phyloP scores from a whole-genome alignment of 2,329 filamentous ascomycete species.

The Thielaviopsis euricoi region DNA sequence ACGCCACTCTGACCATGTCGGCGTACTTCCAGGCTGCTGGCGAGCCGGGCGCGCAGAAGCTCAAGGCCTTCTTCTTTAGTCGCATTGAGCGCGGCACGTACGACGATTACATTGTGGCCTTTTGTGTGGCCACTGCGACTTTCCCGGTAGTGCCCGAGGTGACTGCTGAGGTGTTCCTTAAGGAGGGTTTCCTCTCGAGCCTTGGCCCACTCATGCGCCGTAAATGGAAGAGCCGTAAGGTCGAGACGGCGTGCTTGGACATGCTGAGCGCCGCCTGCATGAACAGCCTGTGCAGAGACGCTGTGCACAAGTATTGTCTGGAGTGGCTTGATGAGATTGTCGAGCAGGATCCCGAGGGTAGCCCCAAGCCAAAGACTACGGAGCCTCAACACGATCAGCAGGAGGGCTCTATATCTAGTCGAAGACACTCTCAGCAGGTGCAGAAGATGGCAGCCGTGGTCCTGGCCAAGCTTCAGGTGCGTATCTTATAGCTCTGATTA shows the following conservation, averaged over 20 bases:
- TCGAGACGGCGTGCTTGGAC: conserved; percentile 75
- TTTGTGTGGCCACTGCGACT: conserved; percentile 75
- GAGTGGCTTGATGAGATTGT: conserved; percentile 80
- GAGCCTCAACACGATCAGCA: conserved; percentile 42
- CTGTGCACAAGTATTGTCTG: conserved; percentile 67
- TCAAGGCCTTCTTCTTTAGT: conserved; percentile 58
- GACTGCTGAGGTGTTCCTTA: conserved; percentile 66
- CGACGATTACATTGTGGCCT: conserved; percentile 79
- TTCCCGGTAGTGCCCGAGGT: conserved; percentile 73
- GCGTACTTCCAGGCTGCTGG: conserved; percentile 68
- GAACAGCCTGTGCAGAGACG: conserved; percentile 64
- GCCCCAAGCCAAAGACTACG: conserved; percentile 20
- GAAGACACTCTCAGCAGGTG: conserved; percentile 43
- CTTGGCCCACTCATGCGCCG: conserved; percentile 62
- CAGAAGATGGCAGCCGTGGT: conserved; percentile 57
- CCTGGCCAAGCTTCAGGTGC: conserved; percentile 52
- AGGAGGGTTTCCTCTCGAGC: conserved; percentile 67
- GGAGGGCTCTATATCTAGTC: conserved; percentile 42
- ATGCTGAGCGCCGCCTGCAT: conserved; percentile 87
- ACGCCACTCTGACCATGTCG: conserved; percentile 67
- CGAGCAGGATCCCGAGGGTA: conserved; percentile 47
- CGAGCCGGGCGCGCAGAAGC: conserved; percentile 50
- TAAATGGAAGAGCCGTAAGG: conserved; percentile 68
- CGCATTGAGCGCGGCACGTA: conserved; percentile 59
- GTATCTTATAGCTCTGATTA: conserved; percentile 11